Evolutionary conservation across 441 rosid genomes (phyloP).

Genomic region (Melastoma candidum): DNA sequence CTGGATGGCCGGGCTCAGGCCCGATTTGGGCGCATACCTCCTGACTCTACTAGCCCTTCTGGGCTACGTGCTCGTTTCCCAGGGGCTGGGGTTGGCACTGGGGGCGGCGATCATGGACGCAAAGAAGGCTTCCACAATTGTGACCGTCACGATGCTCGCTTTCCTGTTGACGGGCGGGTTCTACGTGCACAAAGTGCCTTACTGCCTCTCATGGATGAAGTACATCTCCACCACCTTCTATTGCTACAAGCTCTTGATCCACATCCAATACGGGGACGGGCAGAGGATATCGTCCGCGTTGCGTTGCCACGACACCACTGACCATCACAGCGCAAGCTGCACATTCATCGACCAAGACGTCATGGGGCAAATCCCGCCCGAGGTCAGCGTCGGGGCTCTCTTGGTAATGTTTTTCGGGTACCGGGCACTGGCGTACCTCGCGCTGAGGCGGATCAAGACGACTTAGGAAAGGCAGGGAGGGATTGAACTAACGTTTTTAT

Average conservation of each 20-base stretch:
- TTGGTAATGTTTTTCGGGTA: slow-evolving; percentile 69
- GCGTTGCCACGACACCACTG: slow-evolving; percentile 28
- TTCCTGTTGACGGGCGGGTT: slow-evolving; percentile 86
- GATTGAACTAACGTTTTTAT: too few species aligned
- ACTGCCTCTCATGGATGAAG: slow-evolving; percentile 65
- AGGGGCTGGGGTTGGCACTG: slow-evolving; percentile 76
- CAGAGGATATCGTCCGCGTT: slow-evolving; percentile 27
- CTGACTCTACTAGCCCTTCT: slow-evolving; percentile 53
- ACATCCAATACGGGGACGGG: slow-evolving; percentile 52
- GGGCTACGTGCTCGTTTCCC: slow-evolving; percentile 68
- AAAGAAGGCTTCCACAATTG: slow-evolving; percentile 78
- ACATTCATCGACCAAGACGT: slow-evolving; percentile 57
- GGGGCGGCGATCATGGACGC: slow-evolving; percentile 91
- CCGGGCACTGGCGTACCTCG: slow-evolving; percentile 69
- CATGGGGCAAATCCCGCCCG: slow-evolving; percentile 44
- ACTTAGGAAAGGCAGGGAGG: too few species aligned
- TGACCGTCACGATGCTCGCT: slow-evolving; percentile 75
- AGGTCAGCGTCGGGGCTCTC: slow-evolving; percentile 32
- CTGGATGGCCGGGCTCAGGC: slow-evolving; percentile 77
- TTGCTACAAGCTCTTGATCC: slow-evolving; percentile 50
- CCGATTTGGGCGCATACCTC: slow-evolving; percentile 40
- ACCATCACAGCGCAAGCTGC: slow-evolving; percentile 28
- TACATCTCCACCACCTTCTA: slow-evolving; percentile 67
- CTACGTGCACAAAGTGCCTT: slow-evolving; percentile 72
- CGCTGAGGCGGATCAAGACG: slow-evolving; percentile 45